These are phyloP conservation scores for Septoria petroselini DNA, from an alignment of 2,329 filamentous ascomycete genomes.

Conservation along the genomic window DNA sequence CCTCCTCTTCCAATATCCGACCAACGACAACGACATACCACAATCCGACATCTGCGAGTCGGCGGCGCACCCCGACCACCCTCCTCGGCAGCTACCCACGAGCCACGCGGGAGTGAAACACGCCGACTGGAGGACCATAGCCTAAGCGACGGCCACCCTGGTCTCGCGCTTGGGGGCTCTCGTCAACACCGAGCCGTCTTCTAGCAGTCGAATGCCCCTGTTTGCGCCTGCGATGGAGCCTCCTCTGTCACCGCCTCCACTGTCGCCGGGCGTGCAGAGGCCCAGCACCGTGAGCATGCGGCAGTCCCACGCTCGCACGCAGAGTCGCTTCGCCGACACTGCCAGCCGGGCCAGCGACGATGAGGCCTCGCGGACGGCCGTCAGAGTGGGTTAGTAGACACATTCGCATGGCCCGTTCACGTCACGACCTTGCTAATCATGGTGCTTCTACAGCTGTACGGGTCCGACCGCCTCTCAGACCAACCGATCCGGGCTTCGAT, in stretches of 20 bases:
- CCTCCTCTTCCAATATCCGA: not conserved
- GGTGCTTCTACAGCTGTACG: constrained; percentile 66
- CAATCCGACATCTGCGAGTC: not conserved
- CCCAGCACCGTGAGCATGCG: constrained; percentile 7
- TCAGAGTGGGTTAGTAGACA: constrained; percentile 27
- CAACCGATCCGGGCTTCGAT: constrained; percentile 86
- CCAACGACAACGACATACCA: not conserved
- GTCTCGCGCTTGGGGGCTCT: constrained; percentile 4
- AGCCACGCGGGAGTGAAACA: constrained; percentile 4
- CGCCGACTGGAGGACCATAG: constrained; percentile 2
- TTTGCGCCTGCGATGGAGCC: constrained; percentile 6
- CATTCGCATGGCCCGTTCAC: not conserved
- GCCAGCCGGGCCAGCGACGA: constrained; percentile 26
- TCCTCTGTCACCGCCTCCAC: constrained; percentile 6
- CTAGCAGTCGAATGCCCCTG: constrained; percentile 5
- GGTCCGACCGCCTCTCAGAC: constrained; percentile 79
- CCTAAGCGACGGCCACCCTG: constrained; percentile 8
- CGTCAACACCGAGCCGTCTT: not conserved
- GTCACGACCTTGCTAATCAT: constrained; percentile 13
- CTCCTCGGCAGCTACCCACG: not conserved
- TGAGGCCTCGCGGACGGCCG: constrained; percentile 22
- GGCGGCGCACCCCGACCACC: constrained; percentile 1
- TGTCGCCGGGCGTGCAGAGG: constrained; percentile 6
- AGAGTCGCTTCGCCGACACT: constrained; percentile 22
- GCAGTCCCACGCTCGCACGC: constrained; percentile 18